Evolutionary conservation across 2,329 filamentous ascomycete species (phyloP), one percentile per base, ranked within the genome.

Genomic region (Penicillium psychrosexuale): DNA sequence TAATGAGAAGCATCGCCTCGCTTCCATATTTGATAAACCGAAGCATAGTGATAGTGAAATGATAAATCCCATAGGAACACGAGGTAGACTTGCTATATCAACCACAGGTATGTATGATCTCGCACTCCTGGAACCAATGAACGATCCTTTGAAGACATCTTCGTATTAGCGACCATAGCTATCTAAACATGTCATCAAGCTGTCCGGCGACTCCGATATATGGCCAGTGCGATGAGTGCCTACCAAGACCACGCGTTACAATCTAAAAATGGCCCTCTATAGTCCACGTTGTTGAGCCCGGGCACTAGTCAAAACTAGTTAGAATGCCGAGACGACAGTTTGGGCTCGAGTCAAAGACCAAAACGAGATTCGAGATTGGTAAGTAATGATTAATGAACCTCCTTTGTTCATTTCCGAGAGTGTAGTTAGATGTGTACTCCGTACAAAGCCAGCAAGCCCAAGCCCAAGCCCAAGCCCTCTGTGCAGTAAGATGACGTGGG

Each of bases 401-500:
- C 13, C 17, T 8, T 8, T 33, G 22, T 33, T 22, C 28, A 22
- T 31, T 45, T 22, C 17, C 2, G 6, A 15, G 17, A 22, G 19
- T 19, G 19, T 19, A 22, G n/a, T 3, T 11, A 13, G 8, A 33
- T 33, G 17, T 45, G 40, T 30, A 30, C 12, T 19, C 2, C 19
- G 37, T 37, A 19, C 22, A 24, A 37, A 47, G 24, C 24, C 11
- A 47, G 31, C 15, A 47, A 33, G 22, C 19, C 19, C 19, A 19
- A 19, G 19, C 19, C 19, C 19, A 19, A 19, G 19, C 19, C 19
- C 19, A 19, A 19, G 19, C 19, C 19, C 19, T 19, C 19, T 24
- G 12, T 11, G 24, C 33, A 38, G 28, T 28, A 36, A 12, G 37
- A 48, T 53, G 51, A 53, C 51, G 51, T 53, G 44, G 30, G 36